These are phyloP conservation scores for Penicillium fuscoglaucum DNA, from an alignment of 2,329 filamentous ascomycete genomes.

Conservation along the genomic window DNA sequence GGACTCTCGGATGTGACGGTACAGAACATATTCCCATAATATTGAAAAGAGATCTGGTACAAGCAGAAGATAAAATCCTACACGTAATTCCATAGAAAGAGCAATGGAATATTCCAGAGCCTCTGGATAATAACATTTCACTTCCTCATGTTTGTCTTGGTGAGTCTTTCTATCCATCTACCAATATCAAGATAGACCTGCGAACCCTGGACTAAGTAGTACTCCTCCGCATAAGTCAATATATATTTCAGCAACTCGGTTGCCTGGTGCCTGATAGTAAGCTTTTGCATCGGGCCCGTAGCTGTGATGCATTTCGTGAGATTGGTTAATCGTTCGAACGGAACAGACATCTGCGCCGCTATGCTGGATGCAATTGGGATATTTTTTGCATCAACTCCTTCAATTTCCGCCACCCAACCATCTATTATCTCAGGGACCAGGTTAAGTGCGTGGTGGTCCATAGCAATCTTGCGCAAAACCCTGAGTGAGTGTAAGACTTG, in stretches of 20 bases:
- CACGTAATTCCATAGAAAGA: not conserved
- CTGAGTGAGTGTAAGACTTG: not conserved
- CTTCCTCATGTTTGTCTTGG: not conserved
- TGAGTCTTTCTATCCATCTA: not conserved
- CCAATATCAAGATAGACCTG: not conserved
- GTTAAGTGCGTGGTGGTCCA: not conserved
- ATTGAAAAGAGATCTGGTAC: too few relatives aligned
- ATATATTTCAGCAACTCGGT: not conserved
- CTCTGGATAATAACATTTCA: not conserved
- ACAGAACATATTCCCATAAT: too few relatives aligned
- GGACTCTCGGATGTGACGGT: too few relatives aligned
- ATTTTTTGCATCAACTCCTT: not conserved
- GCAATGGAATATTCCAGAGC: not conserved
- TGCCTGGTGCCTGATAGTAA: not conserved
- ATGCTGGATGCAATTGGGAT: not conserved
- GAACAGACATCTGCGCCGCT: not conserved
- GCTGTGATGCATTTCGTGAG: not conserved
- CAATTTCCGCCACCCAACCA: not conserved
- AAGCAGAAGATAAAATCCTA: too few relatives aligned
- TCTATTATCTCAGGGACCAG: not conserved
- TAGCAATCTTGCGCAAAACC: not conserved
- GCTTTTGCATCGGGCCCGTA: not conserved
- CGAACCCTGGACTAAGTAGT: not conserved
- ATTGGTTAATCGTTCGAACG: not conserved
- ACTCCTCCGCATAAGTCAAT: not conserved